A percentile compares a stretch with the other conserved stretches of the same genome.
phyloP scores from a whole-genome alignment of 1,139 yeast genomes.

The Yamadazyma jaroonii region DNA sequence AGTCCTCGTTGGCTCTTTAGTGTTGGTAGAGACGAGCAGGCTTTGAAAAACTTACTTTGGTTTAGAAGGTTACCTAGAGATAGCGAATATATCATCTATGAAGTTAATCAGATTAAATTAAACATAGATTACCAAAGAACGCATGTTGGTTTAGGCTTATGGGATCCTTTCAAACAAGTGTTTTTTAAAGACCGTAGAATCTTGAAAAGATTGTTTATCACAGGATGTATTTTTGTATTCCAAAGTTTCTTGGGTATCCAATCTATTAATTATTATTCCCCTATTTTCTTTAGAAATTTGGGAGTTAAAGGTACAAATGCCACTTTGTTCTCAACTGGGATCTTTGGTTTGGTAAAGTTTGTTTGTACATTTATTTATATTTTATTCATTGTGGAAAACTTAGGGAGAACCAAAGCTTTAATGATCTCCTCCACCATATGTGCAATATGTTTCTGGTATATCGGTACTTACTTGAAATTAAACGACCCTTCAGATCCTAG shows the following conservation, averaged over 20 bases:
- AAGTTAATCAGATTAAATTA: conserved; percentile 29
- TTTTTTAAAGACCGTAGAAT: conserved; percentile 27
- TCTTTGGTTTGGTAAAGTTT: conserved; percentile 43
- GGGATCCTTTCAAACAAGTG: conserved; percentile 39
- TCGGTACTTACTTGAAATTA: conserved; percentile 39
- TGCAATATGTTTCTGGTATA: conserved; percentile 42
- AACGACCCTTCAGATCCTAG: conserved; percentile 40
- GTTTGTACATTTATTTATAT: conserved; percentile 36
- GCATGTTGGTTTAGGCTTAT: conserved; percentile 34
- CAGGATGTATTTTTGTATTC: conserved; percentile 35
- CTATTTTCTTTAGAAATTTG: conserved; percentile 36
- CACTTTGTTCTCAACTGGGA: conserved; percentile 40
- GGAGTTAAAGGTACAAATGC: conserved; percentile 41
- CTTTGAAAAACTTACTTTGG: conserved; percentile 36
- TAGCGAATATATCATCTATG: conserved; percentile 37
- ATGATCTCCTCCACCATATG: conserved; percentile 39
- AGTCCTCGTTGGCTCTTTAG: conserved; percentile 42
- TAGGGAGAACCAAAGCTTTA: conserved; percentile 39
- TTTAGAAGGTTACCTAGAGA: conserved; percentile 35
- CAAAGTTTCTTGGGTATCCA: conserved; percentile 48
- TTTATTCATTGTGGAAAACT: conserved; percentile 35
- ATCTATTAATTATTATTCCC: conserved; percentile 46
- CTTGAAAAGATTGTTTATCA: conserved; percentile 29
- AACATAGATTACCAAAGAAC: conserved; percentile 26
- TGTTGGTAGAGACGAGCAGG: conserved; percentile 33